Conservation (phyloP, 495 filamentous ascomycete genomes). For the Antarctomyces pellizariae region DNA sequence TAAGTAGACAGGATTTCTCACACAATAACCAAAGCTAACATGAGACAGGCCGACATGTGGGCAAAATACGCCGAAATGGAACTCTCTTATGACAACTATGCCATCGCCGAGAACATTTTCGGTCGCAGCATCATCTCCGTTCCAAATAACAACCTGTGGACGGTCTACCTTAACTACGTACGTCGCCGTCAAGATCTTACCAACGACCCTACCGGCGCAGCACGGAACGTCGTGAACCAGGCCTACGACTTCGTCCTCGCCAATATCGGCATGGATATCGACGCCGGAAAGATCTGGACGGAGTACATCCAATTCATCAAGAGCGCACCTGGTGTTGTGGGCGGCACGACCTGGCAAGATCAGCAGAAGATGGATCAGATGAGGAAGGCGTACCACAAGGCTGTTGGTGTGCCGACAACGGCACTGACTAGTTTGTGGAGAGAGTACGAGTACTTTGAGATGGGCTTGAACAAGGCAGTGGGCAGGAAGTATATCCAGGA, state of each 20-base stretch:
- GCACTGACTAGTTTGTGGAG: slow-evolving; percentile 74
- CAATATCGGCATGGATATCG: slow-evolving; percentile 75
- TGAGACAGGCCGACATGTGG: slow-evolving; percentile 65
- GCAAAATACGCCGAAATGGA: slow-evolving; percentile 71
- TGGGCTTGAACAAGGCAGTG: slow-evolving; percentile 72
- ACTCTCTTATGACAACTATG: slow-evolving; percentile 53
- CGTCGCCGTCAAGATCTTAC: slow-evolving; percentile 70
- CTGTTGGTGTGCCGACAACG: slow-evolving; percentile 60
- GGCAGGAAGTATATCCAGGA: slow-evolving; percentile 86
- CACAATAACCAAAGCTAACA: slow-evolving; percentile 13
- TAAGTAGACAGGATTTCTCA: slow-evolving; percentile 27
- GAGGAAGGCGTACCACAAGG: slow-evolving; percentile 74
- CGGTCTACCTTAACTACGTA: slow-evolving; percentile 82
- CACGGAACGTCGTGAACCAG: slow-evolving; percentile 50
- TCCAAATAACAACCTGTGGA: slow-evolving; percentile 71
- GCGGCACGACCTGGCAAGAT: slow-evolving; percentile 81
- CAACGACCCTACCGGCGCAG: slow-evolving; percentile 51
- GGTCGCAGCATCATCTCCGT: slow-evolving; percentile 43
- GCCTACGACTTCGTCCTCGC: slow-evolving; percentile 83
- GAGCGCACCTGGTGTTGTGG: slow-evolving; percentile 57
- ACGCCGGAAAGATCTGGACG: slow-evolving; percentile 73
- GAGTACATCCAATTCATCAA: slow-evolving; percentile 86
- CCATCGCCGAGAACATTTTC: slow-evolving; percentile 61
- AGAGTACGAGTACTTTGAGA: slow-evolving; percentile 91
- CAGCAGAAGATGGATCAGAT: slow-evolving; percentile 91